Base-by-base conservation (phyloP, 2,329 filamentous ascomycete species). In the Leptographium flavum region DNA sequence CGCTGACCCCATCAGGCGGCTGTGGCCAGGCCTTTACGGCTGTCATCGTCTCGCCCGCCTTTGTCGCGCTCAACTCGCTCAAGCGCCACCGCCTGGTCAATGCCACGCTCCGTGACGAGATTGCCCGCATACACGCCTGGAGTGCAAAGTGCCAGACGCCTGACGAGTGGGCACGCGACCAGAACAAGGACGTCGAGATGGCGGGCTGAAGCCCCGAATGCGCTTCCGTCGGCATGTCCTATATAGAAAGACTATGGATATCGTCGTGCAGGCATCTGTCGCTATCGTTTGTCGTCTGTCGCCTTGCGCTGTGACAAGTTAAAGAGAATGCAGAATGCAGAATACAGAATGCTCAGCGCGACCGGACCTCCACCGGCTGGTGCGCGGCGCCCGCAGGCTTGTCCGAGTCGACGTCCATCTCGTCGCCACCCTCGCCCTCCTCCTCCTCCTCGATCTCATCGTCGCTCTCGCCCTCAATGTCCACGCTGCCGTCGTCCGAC, bases 71-170 rank as follows among this genome's bases (percentile, higher is more conserved):
- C 62, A 83, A 68, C 57, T 84, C 84, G 43, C 76, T 95, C 47
- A 87, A 87, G 59, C 76, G 88, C 47, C 86, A 94, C 64, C 79
- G 88, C 37, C 72, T 93, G 50, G 87, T 94, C 55, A 94, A 95
- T 64, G 73, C 73, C 15, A 79, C 79, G 5, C 70, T 95, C 55
- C 90, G 87, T 67, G 75, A 81, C 39, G 87, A 95, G 66, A 94
- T 95, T 60, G 84, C 85, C 15, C 76, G 75, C 52, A 94, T 95
- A 55, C 88, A 95, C 67, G 88, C 88, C 33, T 95, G 88, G 88
- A 93, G 86, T 46, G 86, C 87, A 25, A 93, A 87, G 65, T 94
- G 88, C 62, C 83, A 87, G 67, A 95, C 88, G 9, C 85, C 86
- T 0, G 85, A 87, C 56, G 86, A 95, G 67, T 94, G 83, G 79